Base-by-base conservation (phyloP, 495 filamentous ascomycete species). In the Daldinia vernicosa region DNA sequence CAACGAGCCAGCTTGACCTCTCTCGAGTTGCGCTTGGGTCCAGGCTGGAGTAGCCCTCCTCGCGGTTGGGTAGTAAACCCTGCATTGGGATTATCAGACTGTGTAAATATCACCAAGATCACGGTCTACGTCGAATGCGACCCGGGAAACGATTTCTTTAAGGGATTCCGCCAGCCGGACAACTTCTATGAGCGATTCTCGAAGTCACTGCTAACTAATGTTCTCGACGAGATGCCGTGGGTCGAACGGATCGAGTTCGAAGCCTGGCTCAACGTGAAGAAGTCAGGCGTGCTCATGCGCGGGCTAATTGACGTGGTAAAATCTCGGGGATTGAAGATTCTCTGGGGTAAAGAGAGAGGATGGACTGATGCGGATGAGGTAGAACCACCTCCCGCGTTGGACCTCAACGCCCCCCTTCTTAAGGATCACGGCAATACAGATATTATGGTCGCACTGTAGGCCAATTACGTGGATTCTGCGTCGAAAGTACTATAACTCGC, bases 51-150 rank as follows among this genome's bases (percentile, higher is more conserved):
- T 15, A 84, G 84, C 52, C 93, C 93, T 3, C 93, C 93, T 1
- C 80, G 81, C 11, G 87, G 89, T 51, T 95, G 93, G 92, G 84
- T 85, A 3, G 89, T 93, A 27, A 89, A 88, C 68, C 76, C 84
- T 5, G 79, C 84, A 0, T 81, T 95, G 26, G 91, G 92, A 0
- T 81, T 96, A 26, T 75, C 80, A 39, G 87, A 93, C 47, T 89
- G 89, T 81, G 78, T 77, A 33, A 84, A 83, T 50, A 83, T 91
- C 22, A 83, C 85, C 40, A 85, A 82, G 12, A 77, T 97, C 52
- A 91, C 89, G 57, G 85, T 97, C 0, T 94, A 93, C 73, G 86
- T 95, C 26, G 88, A 96, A 79, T 87, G 84, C 70, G 93, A 97
- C 75, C 92, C 93, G 0, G 90, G 89, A 30, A 86, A 92, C 71